A percentile compares a stretch with the other conserved stretches of the same genome.
Conservation (phyloP, 768 basidiomycete genomes). For the Rhizopogon vulgaris region DNA sequence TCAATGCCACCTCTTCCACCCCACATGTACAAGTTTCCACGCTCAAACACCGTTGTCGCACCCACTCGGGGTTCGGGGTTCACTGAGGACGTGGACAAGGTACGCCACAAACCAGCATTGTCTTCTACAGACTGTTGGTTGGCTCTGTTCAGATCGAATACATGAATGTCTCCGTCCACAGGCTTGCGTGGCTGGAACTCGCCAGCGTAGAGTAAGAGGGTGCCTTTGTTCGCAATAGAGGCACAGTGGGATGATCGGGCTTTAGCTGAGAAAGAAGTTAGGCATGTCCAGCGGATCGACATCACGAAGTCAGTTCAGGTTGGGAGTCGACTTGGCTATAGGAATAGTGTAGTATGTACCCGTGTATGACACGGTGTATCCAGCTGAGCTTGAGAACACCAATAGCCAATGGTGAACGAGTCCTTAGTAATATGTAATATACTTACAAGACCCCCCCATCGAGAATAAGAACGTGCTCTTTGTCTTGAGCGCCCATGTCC, state of each 20-base stretch:
- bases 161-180: constrained; percentile 28
- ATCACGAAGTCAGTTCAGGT: no score
- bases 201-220: constrained; percentile 35
- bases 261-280: constrained; percentile 11
- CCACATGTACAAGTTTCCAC: constrained; percentile 32
- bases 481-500: constrained; percentile 3
- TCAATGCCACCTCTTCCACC: constrained; percentile 39
- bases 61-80: constrained; percentile 17
- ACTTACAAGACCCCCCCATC: neutral
- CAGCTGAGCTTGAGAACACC: no score
- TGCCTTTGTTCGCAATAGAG: constrained; percentile 20
- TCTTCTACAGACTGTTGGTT: neutral
- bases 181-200: constrained; percentile 38
- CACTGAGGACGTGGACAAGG: constrained; percentile 18
- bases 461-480: neutral
- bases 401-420: neutral
- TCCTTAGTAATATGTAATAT: neutral
- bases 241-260: constrained; percentile 40
- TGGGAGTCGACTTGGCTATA: no score
- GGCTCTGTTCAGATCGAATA: constrained; percentile 14
- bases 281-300: constrained; percentile 24
- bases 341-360: no score
- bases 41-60: constrained; percentile 16
- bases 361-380: no score
- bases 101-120: constrained; percentile 11